Evolutionary conservation across 352 stramenopile species (phyloP).

Genomic region (Phytopythium mirpurense): DNA sequence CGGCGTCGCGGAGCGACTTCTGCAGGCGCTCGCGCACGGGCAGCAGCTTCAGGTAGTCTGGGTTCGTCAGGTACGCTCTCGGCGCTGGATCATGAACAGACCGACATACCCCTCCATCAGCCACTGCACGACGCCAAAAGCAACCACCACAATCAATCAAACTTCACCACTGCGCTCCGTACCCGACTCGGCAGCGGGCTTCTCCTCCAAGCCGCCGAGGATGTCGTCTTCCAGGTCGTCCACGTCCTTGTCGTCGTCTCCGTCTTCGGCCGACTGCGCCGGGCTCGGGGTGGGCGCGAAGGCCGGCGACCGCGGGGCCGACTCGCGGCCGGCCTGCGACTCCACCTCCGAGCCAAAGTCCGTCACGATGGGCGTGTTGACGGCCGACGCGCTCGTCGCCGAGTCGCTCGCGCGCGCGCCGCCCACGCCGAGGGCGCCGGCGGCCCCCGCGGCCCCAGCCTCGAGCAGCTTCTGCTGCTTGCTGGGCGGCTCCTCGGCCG

Average conservation of each 20-base stretch:
- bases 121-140: not conserved
- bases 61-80: slow-evolving; percentile 53
- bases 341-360: slow-evolving; percentile 64
- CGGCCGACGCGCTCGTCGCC: slow-evolving; percentile 27
- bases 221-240: slow-evolving; percentile 78
- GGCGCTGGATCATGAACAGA: slow-evolving; percentile 6
- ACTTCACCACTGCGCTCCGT: too few relatives aligned
- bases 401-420: not conserved
- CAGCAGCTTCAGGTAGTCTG: slow-evolving; percentile 59
- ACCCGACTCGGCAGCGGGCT: slow-evolving; percentile 23
- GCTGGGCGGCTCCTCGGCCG: slow-evolving; percentile 28
- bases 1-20: slow-evolving; percentile 61
- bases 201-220: slow-evolving; percentile 66
- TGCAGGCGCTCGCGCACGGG: slow-evolving; percentile 55
- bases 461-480: slow-evolving; percentile 32
- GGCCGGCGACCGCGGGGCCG: slow-evolving; percentile 57
- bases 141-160: not conserved
- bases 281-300: slow-evolving; percentile 55
- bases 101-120: not conserved
- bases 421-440: not conserved
- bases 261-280: slow-evolving; percentile 33
- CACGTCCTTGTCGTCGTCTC: slow-evolving; percentile 68
- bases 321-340: slow-evolving; percentile 51
- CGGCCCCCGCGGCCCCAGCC: slow-evolving; percentile 16
- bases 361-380: slow-evolving; percentile 68